Conservation (phyloP, 164 flowering plant species). For the Sextonia rubra region DNA sequence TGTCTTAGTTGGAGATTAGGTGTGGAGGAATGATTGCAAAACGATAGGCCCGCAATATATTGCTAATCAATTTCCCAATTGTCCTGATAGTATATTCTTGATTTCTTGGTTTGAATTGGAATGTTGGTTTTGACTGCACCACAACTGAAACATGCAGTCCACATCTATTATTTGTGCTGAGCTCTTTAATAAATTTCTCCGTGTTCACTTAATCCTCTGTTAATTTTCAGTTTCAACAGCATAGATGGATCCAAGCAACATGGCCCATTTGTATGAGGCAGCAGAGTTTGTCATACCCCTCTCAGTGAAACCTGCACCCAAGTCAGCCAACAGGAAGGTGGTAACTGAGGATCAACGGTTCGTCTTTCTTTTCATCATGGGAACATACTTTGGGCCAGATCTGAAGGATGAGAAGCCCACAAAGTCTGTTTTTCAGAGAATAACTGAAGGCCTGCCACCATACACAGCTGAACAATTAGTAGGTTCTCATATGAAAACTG, state of each 20-base stretch:
- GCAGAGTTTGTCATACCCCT: conserved; percentile 10
- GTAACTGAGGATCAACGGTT: conserved; percentile 43
- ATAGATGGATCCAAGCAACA: neutral
- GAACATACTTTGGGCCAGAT: conserved; percentile 63
- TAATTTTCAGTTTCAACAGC: no score
- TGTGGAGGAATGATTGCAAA: no score
- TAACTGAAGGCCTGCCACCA: conserved; percentile 37
- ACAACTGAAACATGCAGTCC: no score
- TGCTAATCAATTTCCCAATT: no score
- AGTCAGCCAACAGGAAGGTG: conserved; percentile 1
- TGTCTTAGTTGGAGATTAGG: no score
- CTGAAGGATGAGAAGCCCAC: conserved; percentile 27
- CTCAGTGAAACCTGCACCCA: neutral
- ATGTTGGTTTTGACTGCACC: no score
- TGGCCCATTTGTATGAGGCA: conserved; percentile 14
- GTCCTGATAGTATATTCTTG: no score
- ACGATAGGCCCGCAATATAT: no score
- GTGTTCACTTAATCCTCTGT: no score
- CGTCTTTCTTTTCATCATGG: conserved; percentile 47
- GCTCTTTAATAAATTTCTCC: no score
- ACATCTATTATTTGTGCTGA: no score
- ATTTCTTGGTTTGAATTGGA: no score
- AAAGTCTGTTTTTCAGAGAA: conserved; percentile 46
- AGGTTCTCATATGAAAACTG: conserved; percentile 33
- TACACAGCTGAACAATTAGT: conserved; percentile 37